phyloP scores from a whole-genome alignment of 83 land plant genomes.

The Larix sibirica region DNA sequence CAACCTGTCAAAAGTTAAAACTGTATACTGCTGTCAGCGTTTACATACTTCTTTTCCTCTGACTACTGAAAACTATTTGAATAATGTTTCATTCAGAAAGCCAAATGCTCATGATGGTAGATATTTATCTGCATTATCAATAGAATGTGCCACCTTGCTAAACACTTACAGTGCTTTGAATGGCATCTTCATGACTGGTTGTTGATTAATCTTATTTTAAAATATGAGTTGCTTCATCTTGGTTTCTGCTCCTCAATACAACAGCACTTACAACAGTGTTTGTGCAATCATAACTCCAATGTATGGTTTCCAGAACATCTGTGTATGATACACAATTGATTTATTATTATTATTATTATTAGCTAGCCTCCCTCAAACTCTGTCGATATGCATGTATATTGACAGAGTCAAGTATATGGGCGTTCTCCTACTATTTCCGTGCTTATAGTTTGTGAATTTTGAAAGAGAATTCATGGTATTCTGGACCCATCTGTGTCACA shows the following conservation, averaged over 20 bases:
- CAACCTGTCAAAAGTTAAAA: not conserved
- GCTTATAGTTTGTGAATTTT: not conserved
- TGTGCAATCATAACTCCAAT: constrained; percentile 8
- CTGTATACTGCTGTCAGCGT: not conserved
- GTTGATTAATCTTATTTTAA: not conserved
- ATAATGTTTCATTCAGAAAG: not conserved
- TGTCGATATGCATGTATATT: not conserved
- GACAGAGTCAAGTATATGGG: constrained; percentile 1
- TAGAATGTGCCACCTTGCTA: not conserved
- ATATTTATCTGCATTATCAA: not conserved
- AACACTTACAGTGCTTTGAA: constrained; percentile 1
- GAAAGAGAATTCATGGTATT: not conserved
- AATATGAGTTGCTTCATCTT: not conserved
- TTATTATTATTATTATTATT: not conserved
- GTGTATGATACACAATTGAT: constrained; percentile 4
- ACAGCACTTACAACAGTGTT: not conserved
- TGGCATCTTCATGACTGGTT: constrained; percentile 5
- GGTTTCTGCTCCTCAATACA: constrained; percentile 12
- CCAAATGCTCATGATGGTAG: not conserved
- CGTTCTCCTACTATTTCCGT: not conserved
- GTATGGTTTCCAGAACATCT: constrained; percentile 6
- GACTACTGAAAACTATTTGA: constrained; percentile 6
- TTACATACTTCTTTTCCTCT: not conserved
- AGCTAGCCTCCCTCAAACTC: not conserved
- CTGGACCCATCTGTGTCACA: not conserved